Conservation (phyloP, 148 eudicot species). For the Diospyros kaki region DNA sequence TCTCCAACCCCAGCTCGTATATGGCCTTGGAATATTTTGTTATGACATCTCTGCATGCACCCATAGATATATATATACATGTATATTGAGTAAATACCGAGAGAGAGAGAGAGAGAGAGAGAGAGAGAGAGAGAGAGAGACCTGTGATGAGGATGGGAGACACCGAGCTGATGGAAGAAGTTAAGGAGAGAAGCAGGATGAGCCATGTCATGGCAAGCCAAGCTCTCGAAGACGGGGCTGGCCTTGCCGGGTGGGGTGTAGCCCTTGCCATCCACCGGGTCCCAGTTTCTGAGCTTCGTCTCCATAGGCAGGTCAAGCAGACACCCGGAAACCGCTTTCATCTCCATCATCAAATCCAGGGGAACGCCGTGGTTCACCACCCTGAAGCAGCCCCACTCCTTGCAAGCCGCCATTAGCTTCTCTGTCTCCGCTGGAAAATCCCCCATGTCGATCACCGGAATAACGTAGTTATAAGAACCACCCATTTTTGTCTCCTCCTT, state of each 20-base stretch:
- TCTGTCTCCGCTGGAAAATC: not conserved
- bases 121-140: not conserved
- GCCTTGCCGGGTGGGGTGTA: conserved; percentile 6
- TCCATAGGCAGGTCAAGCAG: conserved; percentile 24
- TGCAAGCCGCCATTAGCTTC: conserved; percentile 18
- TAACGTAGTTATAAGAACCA: too few species aligned
- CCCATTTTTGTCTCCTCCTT: too few species aligned
- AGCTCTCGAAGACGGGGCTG: conserved; percentile 16
- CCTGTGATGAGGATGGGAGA: conserved; percentile 23
- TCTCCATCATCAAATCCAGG: conserved; percentile 12
- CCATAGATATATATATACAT: not conserved
- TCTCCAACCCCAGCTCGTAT: conserved; percentile 16
- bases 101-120: not conserved
- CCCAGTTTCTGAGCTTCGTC: conserved; percentile 16
- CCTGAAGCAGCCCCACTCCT: conserved; percentile 29
- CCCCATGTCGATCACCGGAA: conserved; percentile 9
- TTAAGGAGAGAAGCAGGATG: conserved; percentile 5
- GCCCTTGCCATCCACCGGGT: conserved; percentile 9
- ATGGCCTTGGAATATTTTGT: conserved; percentile 15
- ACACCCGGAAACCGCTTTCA: conserved; percentile 7
- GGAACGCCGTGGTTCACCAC: conserved; percentile 20
- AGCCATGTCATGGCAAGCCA: conserved; percentile 21
- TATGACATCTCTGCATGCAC: conserved; percentile 24
- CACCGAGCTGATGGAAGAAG: conserved; percentile 20
- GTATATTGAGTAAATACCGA: not conserved